A percentile compares a stretch with the other conserved stretches of the same genome.
phyloP scores from a whole-genome alignment of 2,329 filamentous ascomycete genomes.

The Hypoxylon sp. region DNA sequence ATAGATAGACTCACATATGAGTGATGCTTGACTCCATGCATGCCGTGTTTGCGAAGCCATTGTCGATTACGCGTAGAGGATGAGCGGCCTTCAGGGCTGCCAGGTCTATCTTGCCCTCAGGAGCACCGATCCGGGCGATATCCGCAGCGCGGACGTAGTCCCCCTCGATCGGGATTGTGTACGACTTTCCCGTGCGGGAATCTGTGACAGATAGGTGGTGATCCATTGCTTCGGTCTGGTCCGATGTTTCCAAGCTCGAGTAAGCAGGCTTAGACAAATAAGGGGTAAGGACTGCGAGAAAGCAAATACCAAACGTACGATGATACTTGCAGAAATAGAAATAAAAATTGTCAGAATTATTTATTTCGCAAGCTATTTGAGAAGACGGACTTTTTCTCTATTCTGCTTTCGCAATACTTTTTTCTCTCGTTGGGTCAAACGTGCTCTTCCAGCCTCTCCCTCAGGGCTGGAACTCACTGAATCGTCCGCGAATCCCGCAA shows the following conservation, averaged over 20 bases:
- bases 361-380: conserved; percentile 32
- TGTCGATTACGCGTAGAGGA: conserved; percentile 42
- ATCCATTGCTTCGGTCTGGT: conserved; percentile 35
- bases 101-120: conserved; percentile 25
- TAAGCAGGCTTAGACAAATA: neutral
- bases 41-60: conserved; percentile 45
- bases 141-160: conserved; percentile 43
- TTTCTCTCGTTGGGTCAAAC: conserved; percentile 3
- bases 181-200: conserved; percentile 46
- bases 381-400: conserved; percentile 8
- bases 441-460: conserved; percentile 14
- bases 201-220: conserved; percentile 43
- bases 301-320: conserved; percentile 18
- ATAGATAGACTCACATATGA: conserved; percentile 38
- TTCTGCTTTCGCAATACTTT: neutral
- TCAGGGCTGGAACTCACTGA: conserved; percentile 27
- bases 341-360: neutral
- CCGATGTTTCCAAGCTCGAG: neutral
- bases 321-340: conserved; percentile 18
- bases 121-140: conserved; percentile 40
- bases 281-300: conserved; percentile 3
- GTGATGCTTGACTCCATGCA: conserved; percentile 48
- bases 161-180: conserved; percentile 43
- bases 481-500: conserved; percentile 36
- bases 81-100: conserved; percentile 24